Conservation (phyloP, 179 eudicot species). For the Actinidia arguta region DNA sequence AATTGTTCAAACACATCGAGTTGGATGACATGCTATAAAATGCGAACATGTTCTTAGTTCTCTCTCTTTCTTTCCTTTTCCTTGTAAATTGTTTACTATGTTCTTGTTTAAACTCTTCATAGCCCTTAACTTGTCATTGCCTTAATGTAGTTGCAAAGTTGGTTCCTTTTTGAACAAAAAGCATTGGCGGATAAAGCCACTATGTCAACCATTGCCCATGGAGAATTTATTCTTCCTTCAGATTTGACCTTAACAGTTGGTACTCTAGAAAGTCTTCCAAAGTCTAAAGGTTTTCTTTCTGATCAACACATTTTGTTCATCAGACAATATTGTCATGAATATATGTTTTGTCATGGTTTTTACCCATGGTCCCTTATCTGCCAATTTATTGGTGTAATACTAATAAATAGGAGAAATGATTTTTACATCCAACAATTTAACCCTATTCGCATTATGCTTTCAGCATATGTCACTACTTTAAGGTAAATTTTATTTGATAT, state of each 20-base stretch:
- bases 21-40: neutral
- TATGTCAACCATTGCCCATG: neutral
- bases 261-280: constrained; percentile 34
- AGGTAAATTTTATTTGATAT: too few species aligned
- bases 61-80: neutral
- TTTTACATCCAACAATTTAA: too few species aligned
- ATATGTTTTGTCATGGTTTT: too few species aligned
- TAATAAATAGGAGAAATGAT: too few species aligned
- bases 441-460: too few species aligned
- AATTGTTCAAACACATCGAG: neutral
- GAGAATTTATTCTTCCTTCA: constrained; percentile 27
- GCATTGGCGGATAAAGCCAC: constrained; percentile 20
- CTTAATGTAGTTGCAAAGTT: constrained; percentile 63
- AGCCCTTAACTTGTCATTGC: neutral
- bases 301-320: too few species aligned
- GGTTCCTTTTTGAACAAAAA: constrained; percentile 66
- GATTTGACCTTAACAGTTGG: constrained; percentile 24
- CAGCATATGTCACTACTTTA: too few species aligned
- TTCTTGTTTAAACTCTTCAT: constrained; percentile 10
- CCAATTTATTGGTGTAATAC: too few species aligned
- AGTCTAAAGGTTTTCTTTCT: constrained; percentile 53
- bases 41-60: constrained; percentile 46
- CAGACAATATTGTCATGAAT: too few species aligned
- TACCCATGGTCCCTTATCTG: too few species aligned
- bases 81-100: neutral